Evolutionary conservation across 2,329 filamentous ascomycete genomes (phyloP).

Genomic region (Talaromyces sp.): DNA sequence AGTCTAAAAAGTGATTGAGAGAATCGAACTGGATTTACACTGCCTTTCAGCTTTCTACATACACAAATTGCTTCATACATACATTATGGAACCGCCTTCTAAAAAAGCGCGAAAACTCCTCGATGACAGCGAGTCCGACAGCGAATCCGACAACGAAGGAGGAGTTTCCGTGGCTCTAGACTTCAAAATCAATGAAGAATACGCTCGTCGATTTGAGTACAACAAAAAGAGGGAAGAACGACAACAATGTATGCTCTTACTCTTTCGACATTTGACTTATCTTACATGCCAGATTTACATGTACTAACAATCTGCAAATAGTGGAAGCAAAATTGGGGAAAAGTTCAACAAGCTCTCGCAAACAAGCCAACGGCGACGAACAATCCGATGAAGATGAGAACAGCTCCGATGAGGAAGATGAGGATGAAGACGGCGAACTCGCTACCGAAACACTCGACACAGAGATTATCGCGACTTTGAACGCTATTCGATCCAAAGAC

Average conservation of each 20-base stretch:
- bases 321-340: constrained; percentile 28
- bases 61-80: background rate
- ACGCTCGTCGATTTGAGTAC: constrained; percentile 82
- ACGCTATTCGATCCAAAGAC: constrained; percentile 85
- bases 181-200: constrained; percentile 86
- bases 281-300: background rate
- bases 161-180: constrained; percentile 34
- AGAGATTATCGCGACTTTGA: constrained; percentile 78
- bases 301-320: background rate
- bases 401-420: constrained; percentile 71
- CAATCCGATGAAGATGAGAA: constrained; percentile 53
- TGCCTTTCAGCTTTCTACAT: background rate
- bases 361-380: constrained; percentile 29
- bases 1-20: background rate
- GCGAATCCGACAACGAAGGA: constrained; percentile 35
- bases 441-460: constrained; percentile 79
- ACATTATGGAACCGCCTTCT: constrained; percentile 38
- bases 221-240: constrained; percentile 95
- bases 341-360: constrained; percentile 10
- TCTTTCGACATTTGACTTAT: background rate
- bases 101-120: constrained; percentile 39
- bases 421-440: constrained; percentile 85
- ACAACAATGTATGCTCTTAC: constrained; percentile 44
- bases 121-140: constrained; percentile 37
- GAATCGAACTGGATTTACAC: background rate